phyloP scores from a whole-genome alignment of 306 rosid genomes.

The Inga oerstediana region DNA sequence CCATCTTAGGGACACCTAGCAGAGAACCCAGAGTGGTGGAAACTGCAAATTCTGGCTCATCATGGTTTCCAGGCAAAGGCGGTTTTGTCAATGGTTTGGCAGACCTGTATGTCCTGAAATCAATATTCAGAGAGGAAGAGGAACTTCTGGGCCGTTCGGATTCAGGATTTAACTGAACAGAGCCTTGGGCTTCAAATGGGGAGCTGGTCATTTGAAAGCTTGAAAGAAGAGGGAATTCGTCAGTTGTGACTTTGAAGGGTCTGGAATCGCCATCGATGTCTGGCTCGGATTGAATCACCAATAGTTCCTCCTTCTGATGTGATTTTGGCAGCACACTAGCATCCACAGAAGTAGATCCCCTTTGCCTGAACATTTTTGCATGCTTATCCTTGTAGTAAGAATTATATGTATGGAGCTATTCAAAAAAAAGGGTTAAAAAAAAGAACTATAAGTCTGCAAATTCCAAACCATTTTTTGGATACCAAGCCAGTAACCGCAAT shows the following conservation, averaged over 20 bases:
- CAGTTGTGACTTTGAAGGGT: constrained; percentile 36
- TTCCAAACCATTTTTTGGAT: constrained; percentile 23
- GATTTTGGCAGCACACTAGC: constrained; percentile 13
- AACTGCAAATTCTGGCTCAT: constrained; percentile 32
- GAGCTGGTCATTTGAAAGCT: constrained; percentile 17
- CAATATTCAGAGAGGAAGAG: constrained; percentile 7
- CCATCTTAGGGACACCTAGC: constrained; percentile 20
- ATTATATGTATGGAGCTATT: constrained; percentile 1
- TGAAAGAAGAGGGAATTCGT: constrained; percentile 51
- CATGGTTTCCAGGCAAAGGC: constrained; percentile 28
- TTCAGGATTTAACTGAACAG: background rate
- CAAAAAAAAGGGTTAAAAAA: background rate
- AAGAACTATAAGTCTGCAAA: constrained; percentile 40
- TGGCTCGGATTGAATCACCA: constrained; percentile 24
- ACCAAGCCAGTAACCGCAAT: constrained; percentile 25
- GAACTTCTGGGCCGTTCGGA: constrained; percentile 10
- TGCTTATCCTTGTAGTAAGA: constrained; percentile 32
- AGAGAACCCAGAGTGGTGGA: constrained; percentile 21
- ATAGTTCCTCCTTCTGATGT: constrained; percentile 27
- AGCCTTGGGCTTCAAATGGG: constrained; percentile 20
- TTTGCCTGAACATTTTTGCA: constrained; percentile 21
- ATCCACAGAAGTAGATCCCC: constrained; percentile 9
- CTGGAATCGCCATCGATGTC: constrained; percentile 7
- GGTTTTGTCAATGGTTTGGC: constrained; percentile 10
- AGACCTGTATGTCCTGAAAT: constrained; percentile 30